phyloP scores from a whole-genome alignment of 495 filamentous ascomycete species.

The Trichoderma erinaceum region DNA sequence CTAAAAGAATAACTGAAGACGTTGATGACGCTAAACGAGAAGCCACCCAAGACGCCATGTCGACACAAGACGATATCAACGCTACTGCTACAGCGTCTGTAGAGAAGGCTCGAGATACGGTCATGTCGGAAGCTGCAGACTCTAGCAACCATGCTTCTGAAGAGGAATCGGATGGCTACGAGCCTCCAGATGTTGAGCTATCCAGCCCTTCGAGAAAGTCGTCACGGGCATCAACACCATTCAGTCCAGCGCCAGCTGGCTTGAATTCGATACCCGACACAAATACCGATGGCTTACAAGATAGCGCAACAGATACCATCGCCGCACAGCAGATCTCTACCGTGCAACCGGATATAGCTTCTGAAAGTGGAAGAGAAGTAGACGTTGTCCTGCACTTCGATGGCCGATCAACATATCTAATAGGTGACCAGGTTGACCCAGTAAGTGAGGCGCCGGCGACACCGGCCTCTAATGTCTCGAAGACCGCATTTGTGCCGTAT shows the following conservation, averaged over 20 bases:
- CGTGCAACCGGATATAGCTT: slow-evolving; percentile 2
- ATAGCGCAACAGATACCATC: not conserved
- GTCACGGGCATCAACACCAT: not conserved
- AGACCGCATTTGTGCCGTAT: slow-evolving; percentile 59
- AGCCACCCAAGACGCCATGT: not conserved
- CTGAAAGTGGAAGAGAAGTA: slow-evolving; percentile 13
- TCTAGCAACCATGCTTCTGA: slow-evolving; percentile 14
- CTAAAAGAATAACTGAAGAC: not conserved
- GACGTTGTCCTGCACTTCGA: not conserved
- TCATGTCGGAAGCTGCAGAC: slow-evolving; percentile 10
- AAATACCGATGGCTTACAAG: not conserved
- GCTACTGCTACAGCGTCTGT: not conserved
- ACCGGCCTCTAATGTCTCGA: slow-evolving; percentile 2
- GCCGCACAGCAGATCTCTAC: not conserved
- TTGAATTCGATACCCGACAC: slow-evolving; percentile 3
- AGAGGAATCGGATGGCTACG: slow-evolving; percentile 6
- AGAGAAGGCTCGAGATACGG: not conserved
- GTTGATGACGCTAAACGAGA: not conserved
- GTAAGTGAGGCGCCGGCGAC: slow-evolving; percentile 7
- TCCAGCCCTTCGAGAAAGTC: not conserved
- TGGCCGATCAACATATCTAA: not conserved
- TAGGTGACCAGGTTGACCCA: slow-evolving; percentile 10
- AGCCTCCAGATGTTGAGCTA: slow-evolving; percentile 7
- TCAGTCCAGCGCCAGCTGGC: slow-evolving; percentile 15
- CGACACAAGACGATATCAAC: not conserved